These are phyloP conservation scores for Blastobotrys apis DNA, from an alignment of 1,139 yeast genomes.

Conservation along the genomic window DNA sequence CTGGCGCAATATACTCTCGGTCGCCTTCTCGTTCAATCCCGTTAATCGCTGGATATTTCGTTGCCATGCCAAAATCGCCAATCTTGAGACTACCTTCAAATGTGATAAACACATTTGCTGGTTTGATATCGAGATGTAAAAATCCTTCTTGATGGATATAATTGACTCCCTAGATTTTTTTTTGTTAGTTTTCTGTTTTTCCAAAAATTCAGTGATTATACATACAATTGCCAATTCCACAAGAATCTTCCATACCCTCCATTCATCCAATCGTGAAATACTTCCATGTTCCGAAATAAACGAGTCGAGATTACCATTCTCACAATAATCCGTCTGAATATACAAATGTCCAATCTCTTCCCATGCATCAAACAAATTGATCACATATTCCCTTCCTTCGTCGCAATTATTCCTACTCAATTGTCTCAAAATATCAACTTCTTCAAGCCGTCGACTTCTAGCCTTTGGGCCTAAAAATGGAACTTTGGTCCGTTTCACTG, in stretches of 20 bases:
- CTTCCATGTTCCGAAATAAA: conserved; percentile 79
- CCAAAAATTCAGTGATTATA: conserved; percentile 11
- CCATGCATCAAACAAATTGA: conserved; percentile 84
- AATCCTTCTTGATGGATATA: conserved; percentile 76
- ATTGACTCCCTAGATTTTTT: conserved; percentile 54
- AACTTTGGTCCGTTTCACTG: conserved; percentile 77
- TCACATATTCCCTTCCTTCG: conserved; percentile 76
- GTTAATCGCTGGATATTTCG: conserved; percentile 44
- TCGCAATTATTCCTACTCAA: conserved; percentile 45
- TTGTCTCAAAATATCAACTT: conserved; percentile 49
- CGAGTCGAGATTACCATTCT: conserved; percentile 82
- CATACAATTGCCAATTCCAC: conserved; percentile 58
- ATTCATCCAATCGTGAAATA: conserved; percentile 75
- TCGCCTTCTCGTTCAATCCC: conserved; percentile 91
- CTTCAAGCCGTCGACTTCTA: conserved; percentile 50
- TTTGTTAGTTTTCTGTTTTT: not conserved
- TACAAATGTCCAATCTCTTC: conserved; percentile 69
- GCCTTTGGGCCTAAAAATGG: conserved; percentile 51
- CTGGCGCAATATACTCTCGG: conserved; percentile 97
- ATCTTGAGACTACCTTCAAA: conserved; percentile 89
- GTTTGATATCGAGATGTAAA: conserved; percentile 84
- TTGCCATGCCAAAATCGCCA: conserved; percentile 82
- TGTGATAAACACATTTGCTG: conserved; percentile 89
- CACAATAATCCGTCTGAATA: conserved; percentile 94
- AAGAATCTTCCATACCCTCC: conserved; percentile 95